phyloP scores from a whole-genome alignment of 2,329 filamentous ascomycete species.

The Paradendryphiella salina region DNA sequence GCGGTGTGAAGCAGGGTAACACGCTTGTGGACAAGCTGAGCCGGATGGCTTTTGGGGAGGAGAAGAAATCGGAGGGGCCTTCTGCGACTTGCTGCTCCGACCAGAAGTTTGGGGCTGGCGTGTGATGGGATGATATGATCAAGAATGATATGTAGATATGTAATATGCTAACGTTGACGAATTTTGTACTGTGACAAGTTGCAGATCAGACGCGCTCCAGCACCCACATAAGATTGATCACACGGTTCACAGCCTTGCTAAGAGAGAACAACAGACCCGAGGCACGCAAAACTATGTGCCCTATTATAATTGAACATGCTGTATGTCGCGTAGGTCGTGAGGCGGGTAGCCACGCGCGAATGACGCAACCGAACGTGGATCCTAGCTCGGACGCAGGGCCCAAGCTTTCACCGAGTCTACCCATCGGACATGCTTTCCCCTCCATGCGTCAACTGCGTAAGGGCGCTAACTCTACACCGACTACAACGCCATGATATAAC shows the following conservation, averaged over 20 bases:
- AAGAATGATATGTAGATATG: background rate
- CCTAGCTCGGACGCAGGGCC: slow-evolving; percentile 10
- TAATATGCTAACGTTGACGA: background rate
- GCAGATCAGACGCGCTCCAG: background rate
- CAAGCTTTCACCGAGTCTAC: slow-evolving; percentile 17
- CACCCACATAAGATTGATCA: background rate
- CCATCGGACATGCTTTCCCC: slow-evolving; percentile 10
- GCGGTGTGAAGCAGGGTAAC: slow-evolving; percentile 61
- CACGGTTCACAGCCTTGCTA: too few relatives aligned
- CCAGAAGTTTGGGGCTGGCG: slow-evolving; percentile 26
- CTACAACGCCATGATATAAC: slow-evolving; percentile 11
- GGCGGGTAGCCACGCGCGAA: background rate
- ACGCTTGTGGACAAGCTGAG: slow-evolving; percentile 56
- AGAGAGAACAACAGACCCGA: too few relatives aligned
- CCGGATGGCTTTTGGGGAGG: slow-evolving; percentile 52
- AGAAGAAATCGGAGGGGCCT: slow-evolving; percentile 24
- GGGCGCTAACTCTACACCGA: background rate
- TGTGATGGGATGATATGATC: slow-evolving; percentile 2
- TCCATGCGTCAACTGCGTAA: background rate
- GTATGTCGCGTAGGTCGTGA: background rate
- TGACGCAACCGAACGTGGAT: slow-evolving; percentile 4
- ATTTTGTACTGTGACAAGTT: background rate
- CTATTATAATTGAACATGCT: background rate
- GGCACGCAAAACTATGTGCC: too few relatives aligned
- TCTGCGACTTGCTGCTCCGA: slow-evolving; percentile 20